These are phyloP conservation scores for Xylaria sp. DNA, from an alignment of 2,329 filamentous ascomycete species.

Conservation along the genomic window DNA sequence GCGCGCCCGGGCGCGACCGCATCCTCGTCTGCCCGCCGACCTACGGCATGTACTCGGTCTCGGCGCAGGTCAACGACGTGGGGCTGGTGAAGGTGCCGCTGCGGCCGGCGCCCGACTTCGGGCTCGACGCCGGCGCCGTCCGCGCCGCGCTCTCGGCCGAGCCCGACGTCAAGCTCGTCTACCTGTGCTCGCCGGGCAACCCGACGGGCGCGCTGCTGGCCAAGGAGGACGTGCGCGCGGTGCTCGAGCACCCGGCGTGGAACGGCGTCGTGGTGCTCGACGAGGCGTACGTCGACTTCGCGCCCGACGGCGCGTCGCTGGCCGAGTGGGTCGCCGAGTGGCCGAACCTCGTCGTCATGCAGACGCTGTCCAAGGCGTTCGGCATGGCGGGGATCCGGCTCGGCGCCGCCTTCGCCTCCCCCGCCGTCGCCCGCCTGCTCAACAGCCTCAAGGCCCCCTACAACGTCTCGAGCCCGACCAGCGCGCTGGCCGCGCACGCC, in stretches of 20 bases:
- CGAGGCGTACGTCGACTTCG: constrained; percentile 96
- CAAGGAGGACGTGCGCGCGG: constrained; percentile 71
- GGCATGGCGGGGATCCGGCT: constrained; percentile 92
- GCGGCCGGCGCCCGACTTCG: constrained; percentile 70
- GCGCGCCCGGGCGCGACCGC: constrained; percentile 80
- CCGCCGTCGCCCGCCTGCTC: constrained; percentile 74
- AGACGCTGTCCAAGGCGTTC: constrained; percentile 97
- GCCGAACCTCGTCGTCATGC: constrained; percentile 96
- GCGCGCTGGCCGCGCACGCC: constrained; percentile 75
- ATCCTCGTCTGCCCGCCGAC: constrained; percentile 95
- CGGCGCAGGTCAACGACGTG: constrained; percentile 92
- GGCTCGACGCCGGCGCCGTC: constrained; percentile 72
- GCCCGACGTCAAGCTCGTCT: constrained; percentile 79
- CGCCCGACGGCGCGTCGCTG: constrained; percentile 74
- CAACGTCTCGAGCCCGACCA: constrained; percentile 89
- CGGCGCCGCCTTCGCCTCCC: constrained; percentile 79
- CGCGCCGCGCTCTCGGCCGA: constrained; percentile 61
- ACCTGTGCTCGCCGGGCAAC: constrained; percentile 94
- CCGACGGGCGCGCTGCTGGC: constrained; percentile 80
- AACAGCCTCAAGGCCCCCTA: constrained; percentile 97
- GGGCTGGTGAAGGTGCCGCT: constrained; percentile 85
- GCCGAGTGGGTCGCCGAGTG: constrained; percentile 91
- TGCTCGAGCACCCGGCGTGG: constrained; percentile 88
- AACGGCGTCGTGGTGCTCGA: constrained; percentile 93
- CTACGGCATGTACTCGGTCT: constrained; percentile 98